Evolutionary conservation across 2,329 filamentous ascomycete genomes (phyloP).

Genomic region (Zasmidium angulare): DNA sequence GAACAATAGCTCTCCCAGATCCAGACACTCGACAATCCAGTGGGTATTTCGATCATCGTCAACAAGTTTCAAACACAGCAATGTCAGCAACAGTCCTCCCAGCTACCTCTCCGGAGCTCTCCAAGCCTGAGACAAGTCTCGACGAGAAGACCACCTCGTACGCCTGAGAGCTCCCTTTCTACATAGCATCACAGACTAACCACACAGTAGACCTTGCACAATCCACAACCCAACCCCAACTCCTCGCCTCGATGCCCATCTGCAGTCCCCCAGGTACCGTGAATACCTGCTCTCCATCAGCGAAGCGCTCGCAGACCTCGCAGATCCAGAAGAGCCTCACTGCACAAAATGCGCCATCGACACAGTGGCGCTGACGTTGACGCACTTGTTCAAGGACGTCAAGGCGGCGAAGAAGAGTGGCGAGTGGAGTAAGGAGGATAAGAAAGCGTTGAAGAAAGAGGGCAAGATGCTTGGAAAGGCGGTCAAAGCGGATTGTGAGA

Average conservation of each 20-base stretch:
- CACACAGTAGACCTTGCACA: neutral
- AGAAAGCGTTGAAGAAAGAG: constrained; percentile 12
- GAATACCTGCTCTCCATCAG: constrained; percentile 10
- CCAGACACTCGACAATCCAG: too few species aligned
- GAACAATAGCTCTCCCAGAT: too few species aligned
- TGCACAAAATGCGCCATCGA: constrained; percentile 8
- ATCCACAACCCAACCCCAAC: constrained; percentile 5
- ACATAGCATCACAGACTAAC: neutral
- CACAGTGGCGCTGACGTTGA: neutral
- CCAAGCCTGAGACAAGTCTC: neutral
- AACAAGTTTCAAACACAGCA: neutral
- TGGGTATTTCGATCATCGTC: neutral
- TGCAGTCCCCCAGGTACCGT: neutral
- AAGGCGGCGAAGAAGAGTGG: constrained; percentile 3
- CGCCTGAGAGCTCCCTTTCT: neutral
- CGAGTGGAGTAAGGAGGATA: constrained; percentile 4
- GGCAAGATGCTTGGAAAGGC: constrained; percentile 8
- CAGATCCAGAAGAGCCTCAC: neutral
- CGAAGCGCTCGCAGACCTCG: constrained; percentile 9
- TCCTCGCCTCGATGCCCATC: constrained; percentile 5
- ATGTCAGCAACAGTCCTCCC: neutral
- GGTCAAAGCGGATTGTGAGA: constrained; percentile 9
- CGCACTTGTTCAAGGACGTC: constrained; percentile 1
- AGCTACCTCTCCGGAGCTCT: neutral
- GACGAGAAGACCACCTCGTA: neutral